These are phyloP conservation scores for Amanita pallidorosea DNA, from an alignment of 768 basidiomycete species.

Conservation along the genomic window DNA sequence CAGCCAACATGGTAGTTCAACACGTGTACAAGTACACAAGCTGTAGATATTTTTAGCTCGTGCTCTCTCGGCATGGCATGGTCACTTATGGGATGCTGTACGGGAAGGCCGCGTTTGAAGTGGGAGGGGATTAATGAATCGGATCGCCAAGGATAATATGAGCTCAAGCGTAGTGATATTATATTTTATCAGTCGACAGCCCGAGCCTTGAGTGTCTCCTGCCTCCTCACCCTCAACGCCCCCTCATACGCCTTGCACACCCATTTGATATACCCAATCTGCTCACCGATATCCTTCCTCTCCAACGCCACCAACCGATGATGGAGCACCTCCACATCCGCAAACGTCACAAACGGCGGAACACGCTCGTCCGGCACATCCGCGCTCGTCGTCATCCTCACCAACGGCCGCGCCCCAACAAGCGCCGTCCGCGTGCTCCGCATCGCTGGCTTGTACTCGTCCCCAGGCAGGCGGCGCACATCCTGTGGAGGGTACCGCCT, in stretches of 20 bases:
- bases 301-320: constrained; percentile 43
- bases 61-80: no score
- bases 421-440: constrained; percentile 53
- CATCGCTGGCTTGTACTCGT: constrained; percentile 26
- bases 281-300: not conserved
- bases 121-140: no score
- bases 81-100: no score
- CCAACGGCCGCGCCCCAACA: constrained; percentile 46
- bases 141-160: no score
- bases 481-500: constrained; percentile 49
- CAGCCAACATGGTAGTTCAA: no score
- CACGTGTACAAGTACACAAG: no score
- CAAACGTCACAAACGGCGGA: constrained; percentile 69
- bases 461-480: constrained; percentile 18
- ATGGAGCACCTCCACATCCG: constrained; percentile 73
- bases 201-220: constrained; percentile 28
- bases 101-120: no score
- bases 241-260: constrained; percentile 64
- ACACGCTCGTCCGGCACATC: constrained; percentile 68
- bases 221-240: constrained; percentile 50
- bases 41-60: no score
- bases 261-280: constrained; percentile 64
- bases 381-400: constrained; percentile 50
- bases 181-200: not conserved
- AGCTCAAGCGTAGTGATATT: no score